phyloP scores from a whole-genome alignment of 2,329 filamentous ascomycete genomes.

The Aspergillus cejpii region DNA sequence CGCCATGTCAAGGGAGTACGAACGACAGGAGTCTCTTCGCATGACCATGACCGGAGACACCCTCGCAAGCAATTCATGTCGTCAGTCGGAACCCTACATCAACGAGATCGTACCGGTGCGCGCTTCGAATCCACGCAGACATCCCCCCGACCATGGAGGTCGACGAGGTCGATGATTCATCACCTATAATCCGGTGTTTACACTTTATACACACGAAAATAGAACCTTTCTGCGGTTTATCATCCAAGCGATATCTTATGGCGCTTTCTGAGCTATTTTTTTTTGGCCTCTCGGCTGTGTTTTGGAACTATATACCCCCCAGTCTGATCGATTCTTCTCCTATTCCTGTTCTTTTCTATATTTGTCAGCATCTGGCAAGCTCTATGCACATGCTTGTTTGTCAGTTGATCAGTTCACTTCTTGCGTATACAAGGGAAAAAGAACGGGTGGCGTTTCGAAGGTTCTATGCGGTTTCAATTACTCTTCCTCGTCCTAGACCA shows the following conservation, averaged over 20 bases:
- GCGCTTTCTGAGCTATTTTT: neutral
- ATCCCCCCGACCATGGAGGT: slow-evolving; percentile 22
- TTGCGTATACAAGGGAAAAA: too few species aligned
- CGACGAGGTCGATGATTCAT: slow-evolving; percentile 21
- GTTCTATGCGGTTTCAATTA: too few species aligned
- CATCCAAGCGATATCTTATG: slow-evolving; percentile 2
- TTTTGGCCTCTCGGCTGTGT: neutral
- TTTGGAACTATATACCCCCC: neutral
- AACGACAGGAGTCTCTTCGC: slow-evolving; percentile 42
- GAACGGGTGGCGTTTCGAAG: too few species aligned
- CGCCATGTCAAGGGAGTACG: slow-evolving; percentile 44
- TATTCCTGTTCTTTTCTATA: too few species aligned
- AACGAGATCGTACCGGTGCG: slow-evolving; percentile 39
- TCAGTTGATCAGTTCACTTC: too few species aligned
- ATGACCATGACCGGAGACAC: slow-evolving; percentile 40
- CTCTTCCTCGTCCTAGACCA: too few species aligned
- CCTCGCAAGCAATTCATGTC: slow-evolving; percentile 14
- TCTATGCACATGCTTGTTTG: too few species aligned
- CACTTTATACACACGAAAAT: too few species aligned
- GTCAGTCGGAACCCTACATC: slow-evolving; percentile 36
- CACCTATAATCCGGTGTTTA: neutral
- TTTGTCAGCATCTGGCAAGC: too few species aligned
- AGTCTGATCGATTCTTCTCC: neutral
- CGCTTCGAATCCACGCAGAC: slow-evolving; percentile 26
- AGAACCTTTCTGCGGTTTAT: slow-evolving; percentile 1